Conservation (phyloP, 257 asterid species). For the Mitragyna speciosa region DNA sequence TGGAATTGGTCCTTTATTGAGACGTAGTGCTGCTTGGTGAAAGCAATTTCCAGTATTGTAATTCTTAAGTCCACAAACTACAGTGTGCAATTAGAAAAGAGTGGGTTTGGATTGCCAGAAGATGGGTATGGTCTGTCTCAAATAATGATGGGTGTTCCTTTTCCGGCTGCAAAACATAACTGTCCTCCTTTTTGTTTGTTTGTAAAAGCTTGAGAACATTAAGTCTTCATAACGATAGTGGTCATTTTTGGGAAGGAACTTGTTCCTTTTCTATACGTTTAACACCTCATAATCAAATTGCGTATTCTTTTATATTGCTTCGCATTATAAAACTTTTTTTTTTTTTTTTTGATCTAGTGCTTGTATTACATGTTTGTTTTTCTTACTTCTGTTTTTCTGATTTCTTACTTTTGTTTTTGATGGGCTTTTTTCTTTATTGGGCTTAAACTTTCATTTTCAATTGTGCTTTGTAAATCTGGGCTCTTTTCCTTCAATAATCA, state of each 20-base stretch:
- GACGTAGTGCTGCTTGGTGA: conserved; percentile 21
- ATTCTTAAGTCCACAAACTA: neutral
- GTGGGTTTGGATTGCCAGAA: conserved; percentile 10
- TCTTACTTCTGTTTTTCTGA: too few relatives aligned
- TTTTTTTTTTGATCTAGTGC: too few relatives aligned
- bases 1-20: conserved; percentile 10
- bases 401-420: too few relatives aligned
- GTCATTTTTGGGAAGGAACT: conserved; percentile 4
- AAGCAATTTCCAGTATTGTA: neutral
- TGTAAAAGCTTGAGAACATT: neutral
- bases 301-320: neutral
- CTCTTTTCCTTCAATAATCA: neutral
- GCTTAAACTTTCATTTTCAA: neutral
- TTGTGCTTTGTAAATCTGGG: neutral
- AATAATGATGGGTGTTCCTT: neutral
- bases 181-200: neutral
- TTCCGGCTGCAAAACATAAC: neutral
- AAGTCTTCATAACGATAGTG: neutral
- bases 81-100: conserved; percentile 9
- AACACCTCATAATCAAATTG: neutral
- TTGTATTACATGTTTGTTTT: too few relatives aligned
- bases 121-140: neutral
- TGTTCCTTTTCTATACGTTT: neutral
- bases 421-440: neutral
- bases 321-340: neutral